These are phyloP conservation scores for Mucor irregularis DNA, from an alignment of 371 early-diverging fungal genomes.

Conservation along the genomic window DNA sequence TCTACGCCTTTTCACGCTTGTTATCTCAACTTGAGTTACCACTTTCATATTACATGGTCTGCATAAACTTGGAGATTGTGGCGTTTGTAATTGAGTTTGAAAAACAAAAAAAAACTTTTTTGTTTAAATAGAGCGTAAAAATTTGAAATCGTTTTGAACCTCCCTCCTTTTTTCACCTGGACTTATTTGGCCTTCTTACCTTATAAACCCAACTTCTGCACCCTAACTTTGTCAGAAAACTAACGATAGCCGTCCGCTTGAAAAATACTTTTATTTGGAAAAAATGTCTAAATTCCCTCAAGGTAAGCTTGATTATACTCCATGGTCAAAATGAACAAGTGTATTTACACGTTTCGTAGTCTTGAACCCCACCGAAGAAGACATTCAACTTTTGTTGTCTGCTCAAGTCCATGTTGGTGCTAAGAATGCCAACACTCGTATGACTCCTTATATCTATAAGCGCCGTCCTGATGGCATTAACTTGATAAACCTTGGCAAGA, in stretches of 20 bases:
- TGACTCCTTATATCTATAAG: constrained; percentile 93
- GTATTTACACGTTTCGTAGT: constrained; percentile 5
- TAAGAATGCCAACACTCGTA: constrained; percentile 91
- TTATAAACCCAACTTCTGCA: constrained; percentile 21
- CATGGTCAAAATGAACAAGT: too few relatives aligned
- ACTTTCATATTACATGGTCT: too few relatives aligned
- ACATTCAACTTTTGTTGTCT: constrained; percentile 89
- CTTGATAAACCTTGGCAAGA: constrained; percentile 98
- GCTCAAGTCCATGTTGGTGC: constrained; percentile 92
- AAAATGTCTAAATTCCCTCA: constrained; percentile 32
- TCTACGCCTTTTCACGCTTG: too few relatives aligned
- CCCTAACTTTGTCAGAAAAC: constrained; percentile 33
- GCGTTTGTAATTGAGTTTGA: constrained; percentile 4
- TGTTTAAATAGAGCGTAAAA: not conserved
- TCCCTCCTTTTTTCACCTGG: constrained; percentile 21
- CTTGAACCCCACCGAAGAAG: constrained; percentile 83
- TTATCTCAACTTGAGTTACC: too few relatives aligned
- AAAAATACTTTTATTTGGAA: constrained; percentile 6
- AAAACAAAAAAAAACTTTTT: not conserved
- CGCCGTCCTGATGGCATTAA: constrained; percentile 94
- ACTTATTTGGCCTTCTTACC: constrained; percentile 25
- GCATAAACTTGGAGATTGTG: constrained; percentile 1
- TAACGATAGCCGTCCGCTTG: constrained; percentile 31
- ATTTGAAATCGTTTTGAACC: constrained; percentile 6
- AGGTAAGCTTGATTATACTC: too few relatives aligned